Conservation (phyloP, 73 alveolate species). For the Tetrahymena elliotti region DNA sequence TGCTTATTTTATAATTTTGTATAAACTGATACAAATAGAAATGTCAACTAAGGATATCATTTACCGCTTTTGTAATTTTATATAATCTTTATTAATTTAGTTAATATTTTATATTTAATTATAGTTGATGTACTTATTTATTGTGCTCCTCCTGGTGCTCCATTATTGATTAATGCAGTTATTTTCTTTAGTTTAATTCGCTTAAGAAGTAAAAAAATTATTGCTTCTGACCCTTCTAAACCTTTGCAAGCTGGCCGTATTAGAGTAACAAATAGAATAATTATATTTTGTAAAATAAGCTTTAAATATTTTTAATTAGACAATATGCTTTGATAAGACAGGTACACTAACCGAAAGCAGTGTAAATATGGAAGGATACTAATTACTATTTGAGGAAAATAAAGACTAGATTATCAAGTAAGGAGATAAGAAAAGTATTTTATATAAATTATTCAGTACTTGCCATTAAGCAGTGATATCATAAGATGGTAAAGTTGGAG, state of each 20-base stretch:
- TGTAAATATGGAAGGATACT: constrained; percentile 12
- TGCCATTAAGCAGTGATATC: constrained; percentile 12
- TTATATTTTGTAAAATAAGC: neutral
- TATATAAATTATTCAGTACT: constrained; percentile 16
- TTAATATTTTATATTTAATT: neutral
- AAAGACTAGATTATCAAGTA: neutral
- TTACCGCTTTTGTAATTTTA: constrained; percentile 5
- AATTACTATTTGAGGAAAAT: neutral
- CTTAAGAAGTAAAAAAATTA: neutral
- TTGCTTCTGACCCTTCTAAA: constrained; percentile 33
- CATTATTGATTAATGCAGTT: neutral
- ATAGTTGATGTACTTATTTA: constrained; percentile 19
- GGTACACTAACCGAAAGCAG: constrained; percentile 18
- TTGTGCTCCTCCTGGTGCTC: constrained; percentile 6
- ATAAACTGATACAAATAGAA: neutral
- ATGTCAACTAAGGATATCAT: neutral
- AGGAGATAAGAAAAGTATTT: constrained; percentile 1
- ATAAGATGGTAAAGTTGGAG: constrained; percentile 24
- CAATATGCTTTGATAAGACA: constrained; percentile 35
- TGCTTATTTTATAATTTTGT: neutral
- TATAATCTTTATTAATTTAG: neutral
- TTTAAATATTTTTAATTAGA: neutral
- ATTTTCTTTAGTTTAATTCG: neutral
- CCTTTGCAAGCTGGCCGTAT: constrained; percentile 22
- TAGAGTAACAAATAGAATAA: neutral